These are phyloP conservation scores for Trapa bicornis DNA, from an alignment of 345 rosid genomes.

Conservation along the genomic window DNA sequence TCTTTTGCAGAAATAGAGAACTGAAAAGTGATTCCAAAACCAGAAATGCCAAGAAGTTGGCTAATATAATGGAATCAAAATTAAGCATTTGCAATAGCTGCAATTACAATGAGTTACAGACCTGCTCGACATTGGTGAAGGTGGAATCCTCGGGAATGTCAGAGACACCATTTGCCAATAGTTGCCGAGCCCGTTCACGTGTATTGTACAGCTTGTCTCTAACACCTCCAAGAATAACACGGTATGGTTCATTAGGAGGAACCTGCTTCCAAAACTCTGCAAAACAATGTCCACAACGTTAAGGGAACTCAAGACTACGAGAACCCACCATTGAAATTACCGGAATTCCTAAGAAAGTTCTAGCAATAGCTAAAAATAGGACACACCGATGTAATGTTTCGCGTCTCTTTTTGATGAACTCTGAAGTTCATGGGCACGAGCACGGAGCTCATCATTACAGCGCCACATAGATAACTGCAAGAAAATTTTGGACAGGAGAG, in stretches of 20 bases:
- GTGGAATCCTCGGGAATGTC: constrained; percentile 72
- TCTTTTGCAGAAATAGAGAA: too few species aligned
- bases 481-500: constrained; percentile 6
- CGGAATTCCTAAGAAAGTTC: constrained; percentile 3
- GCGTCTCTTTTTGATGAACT: constrained; percentile 62
- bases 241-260: constrained; percentile 83
- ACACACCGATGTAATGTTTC: constrained; percentile 83
- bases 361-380: neutral
- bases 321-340: neutral
- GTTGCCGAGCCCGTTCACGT: constrained; percentile 85
- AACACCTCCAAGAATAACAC: constrained; percentile 83
- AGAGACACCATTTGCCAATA: constrained; percentile 60
- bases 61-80: too few species aligned
- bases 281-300: constrained; percentile 6
- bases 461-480: constrained; percentile 98
- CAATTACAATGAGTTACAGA: constrained; percentile 6
- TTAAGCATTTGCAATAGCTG: too few species aligned
- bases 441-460: constrained; percentile 78
- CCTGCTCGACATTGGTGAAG: constrained; percentile 78
- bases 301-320: neutral
- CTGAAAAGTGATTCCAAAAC: too few species aligned
- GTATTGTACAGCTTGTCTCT: constrained; percentile 88
- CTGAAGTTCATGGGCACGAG: constrained; percentile 66
- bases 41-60: constrained; percentile 1
- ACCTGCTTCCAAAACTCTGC: constrained; percentile 94